Percentiles rank a stretch among this genome's conserved stretches.
These are phyloP conservation scores for Floccularia luteovirens DNA, from an alignment of 768 basidiomycete genomes.

Conservation along the genomic window DNA sequence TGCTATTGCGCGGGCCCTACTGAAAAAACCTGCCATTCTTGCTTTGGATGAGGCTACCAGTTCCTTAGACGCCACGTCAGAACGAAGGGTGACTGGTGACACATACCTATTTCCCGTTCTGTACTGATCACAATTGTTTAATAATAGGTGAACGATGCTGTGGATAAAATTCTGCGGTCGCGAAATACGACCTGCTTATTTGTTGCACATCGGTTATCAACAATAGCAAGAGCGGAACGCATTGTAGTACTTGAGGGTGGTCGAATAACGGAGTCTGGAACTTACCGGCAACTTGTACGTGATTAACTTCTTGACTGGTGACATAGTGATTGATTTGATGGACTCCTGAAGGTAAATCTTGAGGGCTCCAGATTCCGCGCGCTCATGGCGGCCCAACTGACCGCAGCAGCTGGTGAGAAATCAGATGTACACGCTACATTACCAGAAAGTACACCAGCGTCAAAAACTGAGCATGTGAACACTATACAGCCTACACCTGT, in stretches of 20 bases:
- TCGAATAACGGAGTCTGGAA: slow-evolving; percentile 73
- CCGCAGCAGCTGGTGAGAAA: slow-evolving; percentile 31
- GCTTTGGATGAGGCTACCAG: slow-evolving; percentile 89
- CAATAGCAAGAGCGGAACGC: slow-evolving; percentile 83
- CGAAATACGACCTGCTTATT: slow-evolving; percentile 82
- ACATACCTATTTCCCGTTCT: neutral
- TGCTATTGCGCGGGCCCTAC: slow-evolving; percentile 79
- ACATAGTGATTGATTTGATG: neutral
- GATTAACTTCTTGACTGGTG: neutral
- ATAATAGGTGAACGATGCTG: slow-evolving; percentile 75
- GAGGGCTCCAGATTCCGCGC: slow-evolving; percentile 74
- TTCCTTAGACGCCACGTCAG: slow-evolving; percentile 83
- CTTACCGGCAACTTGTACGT: slow-evolving; percentile 69
- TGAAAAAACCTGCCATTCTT: slow-evolving; percentile 84
- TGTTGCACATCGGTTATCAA: slow-evolving; percentile 85
- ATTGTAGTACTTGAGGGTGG: slow-evolving; percentile 90
- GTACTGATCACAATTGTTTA: neutral
- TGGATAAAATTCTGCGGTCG: slow-evolving; percentile 77
- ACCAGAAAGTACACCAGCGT: slow-evolving; percentile 7
- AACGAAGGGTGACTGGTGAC: slow-evolving; percentile 52
- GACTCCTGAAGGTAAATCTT: slow-evolving; percentile 42
- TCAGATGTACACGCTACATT: slow-evolving; percentile 7
- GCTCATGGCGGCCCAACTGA: slow-evolving; percentile 87
- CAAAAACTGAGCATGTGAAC: slow-evolving; percentile 8
- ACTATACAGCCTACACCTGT: slow-evolving; percentile 1